These are phyloP conservation scores for Pyrenophora seminiperda DNA, from an alignment of 2,329 filamentous ascomycete species.

Conservation along the genomic window DNA sequence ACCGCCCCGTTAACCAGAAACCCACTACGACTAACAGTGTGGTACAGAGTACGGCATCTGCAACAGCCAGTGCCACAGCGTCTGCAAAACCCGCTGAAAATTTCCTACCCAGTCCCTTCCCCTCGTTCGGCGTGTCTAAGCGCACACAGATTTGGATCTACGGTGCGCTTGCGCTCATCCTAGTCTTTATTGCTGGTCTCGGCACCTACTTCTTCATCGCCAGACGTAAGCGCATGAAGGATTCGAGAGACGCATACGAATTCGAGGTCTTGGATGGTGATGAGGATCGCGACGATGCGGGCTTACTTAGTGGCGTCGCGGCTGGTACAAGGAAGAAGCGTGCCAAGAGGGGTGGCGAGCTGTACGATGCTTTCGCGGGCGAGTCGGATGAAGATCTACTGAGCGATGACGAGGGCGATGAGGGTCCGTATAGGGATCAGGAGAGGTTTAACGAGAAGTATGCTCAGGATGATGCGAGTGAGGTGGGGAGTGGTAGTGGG, in stretches of 20 bases:
- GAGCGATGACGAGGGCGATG: conserved; percentile 49
- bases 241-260: conserved; percentile 83
- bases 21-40: conserved; percentile 46
- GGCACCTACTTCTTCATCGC: conserved; percentile 82
- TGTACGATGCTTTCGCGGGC: conserved; percentile 97
- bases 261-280: conserved; percentile 91
- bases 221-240: conserved; percentile 74
- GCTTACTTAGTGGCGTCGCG: conserved; percentile 45
- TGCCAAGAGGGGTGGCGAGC: conserved; percentile 74
- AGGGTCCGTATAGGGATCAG: conserved; percentile 45
- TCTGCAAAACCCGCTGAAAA: conserved; percentile 44
- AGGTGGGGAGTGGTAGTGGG: conserved; percentile 29
- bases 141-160: conserved; percentile 94
- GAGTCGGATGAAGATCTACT: conserved; percentile 78
- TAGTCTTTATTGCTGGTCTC: conserved; percentile 79
- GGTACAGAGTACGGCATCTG: conserved; percentile 21
- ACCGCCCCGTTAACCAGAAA: conserved; percentile 65
- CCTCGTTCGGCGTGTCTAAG: conserved; percentile 86
- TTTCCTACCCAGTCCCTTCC: conserved; percentile 83
- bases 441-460: conserved; percentile 43
- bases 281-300: conserved; percentile 64
- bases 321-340: conserved; percentile 51
- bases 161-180: conserved; percentile 81
- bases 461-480: conserved; percentile 30
- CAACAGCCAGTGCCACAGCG: conserved; percentile 22